phyloP scores from a whole-genome alignment of 371 early-diverging fungal genomes.

The Neoconidiobolus thromboides region DNA sequence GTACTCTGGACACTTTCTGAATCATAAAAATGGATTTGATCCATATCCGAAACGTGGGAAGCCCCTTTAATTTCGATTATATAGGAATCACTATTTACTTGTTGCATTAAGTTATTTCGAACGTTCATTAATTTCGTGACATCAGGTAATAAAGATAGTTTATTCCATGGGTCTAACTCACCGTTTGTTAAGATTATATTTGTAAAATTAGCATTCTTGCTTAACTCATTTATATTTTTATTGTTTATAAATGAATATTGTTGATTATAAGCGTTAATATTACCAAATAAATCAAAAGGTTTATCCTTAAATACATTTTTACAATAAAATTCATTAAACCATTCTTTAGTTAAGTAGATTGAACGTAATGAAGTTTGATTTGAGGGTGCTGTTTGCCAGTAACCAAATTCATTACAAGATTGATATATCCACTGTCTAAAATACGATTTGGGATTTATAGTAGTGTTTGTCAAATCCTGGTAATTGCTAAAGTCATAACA shows the following conservation, averaged over 20 bases:
- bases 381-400: conserved; percentile 32
- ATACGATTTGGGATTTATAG: conserved; percentile 7
- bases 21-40: no score
- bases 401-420: conserved; percentile 47
- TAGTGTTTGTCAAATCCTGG: not conserved
- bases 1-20: no score
- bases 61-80: no score
- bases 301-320: no score
- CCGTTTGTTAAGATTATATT: not conserved
- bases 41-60: no score
- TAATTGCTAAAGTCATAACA: not conserved
- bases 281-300: no score
- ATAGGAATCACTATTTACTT: no score
- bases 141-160: not conserved
- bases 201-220: not conserved
- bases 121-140: no score
- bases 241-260: not conserved
- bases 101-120: no score
- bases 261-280: not conserved
- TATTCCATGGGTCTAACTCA: not conserved
- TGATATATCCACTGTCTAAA: conserved; percentile 40
- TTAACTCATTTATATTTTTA: not conserved
- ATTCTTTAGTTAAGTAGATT: not conserved
- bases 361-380: not conserved
- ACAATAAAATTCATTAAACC: not conserved